Evolutionary conservation across 495 filamentous ascomycete species (phyloP).

Genomic region (Hypomontagnella submonticulosa): DNA sequence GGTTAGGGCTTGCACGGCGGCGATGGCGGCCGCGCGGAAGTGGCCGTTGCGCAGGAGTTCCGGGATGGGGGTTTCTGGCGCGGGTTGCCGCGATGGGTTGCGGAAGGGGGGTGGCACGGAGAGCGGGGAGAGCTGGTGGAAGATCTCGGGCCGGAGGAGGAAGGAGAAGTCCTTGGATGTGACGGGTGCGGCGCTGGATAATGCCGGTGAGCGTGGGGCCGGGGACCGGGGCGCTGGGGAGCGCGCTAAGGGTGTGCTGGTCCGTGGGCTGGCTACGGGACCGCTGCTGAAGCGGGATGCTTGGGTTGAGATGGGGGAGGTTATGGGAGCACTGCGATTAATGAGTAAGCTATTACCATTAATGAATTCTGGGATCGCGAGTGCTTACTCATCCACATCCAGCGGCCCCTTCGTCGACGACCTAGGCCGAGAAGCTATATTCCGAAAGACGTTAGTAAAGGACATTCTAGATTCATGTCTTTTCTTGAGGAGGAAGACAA

Average conservation of each 20-base stretch:
- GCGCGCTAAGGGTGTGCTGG: slow-evolving; percentile 23
- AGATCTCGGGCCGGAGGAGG: slow-evolving; percentile 80
- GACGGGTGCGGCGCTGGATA: slow-evolving; percentile 35
- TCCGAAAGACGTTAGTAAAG: slow-evolving; percentile 41
- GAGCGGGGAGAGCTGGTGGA: slow-evolving; percentile 77
- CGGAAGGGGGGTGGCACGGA: slow-evolving; percentile 74
- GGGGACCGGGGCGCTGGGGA: slow-evolving; percentile 23
- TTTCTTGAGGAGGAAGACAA: background rate
- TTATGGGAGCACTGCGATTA: slow-evolving; percentile 38
- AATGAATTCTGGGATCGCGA: slow-evolving; percentile 16
- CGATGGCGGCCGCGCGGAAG: slow-evolving; percentile 79
- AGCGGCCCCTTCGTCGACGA: slow-evolving; percentile 68
- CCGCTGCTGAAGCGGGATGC: slow-evolving; percentile 32
- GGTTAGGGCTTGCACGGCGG: slow-evolving; percentile 74
- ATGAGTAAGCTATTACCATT: slow-evolving; percentile 22
- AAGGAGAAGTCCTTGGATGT: slow-evolving; percentile 78
- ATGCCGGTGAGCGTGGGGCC: slow-evolving; percentile 41
- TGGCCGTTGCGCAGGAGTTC: slow-evolving; percentile 68
- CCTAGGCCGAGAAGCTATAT: slow-evolving; percentile 57
- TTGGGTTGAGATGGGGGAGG: slow-evolving; percentile 43
- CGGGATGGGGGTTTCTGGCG: slow-evolving; percentile 60
- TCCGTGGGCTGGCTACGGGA: slow-evolving; percentile 39
- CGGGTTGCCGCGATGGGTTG: slow-evolving; percentile 55
- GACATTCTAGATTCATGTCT: slow-evolving; percentile 27
- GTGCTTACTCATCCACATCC: slow-evolving; percentile 63